Base-by-base conservation (phyloP, 148 eudicot species). In the Vaccinium myrtillus region DNA sequence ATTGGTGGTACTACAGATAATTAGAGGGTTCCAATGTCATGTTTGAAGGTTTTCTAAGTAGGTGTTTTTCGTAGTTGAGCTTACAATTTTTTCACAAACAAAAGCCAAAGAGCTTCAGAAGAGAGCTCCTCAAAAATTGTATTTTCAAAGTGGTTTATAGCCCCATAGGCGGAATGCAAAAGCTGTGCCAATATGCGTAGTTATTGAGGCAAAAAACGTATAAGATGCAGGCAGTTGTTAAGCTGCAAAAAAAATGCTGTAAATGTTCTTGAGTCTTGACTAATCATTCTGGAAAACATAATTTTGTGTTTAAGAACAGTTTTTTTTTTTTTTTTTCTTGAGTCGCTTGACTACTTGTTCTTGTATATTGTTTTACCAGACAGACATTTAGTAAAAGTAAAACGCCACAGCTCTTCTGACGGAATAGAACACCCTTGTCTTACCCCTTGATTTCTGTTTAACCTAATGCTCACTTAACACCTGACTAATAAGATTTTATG, bases 11-110 rank as follows among this genome's bases (percentile, higher is more conserved):
- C 76, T 48, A 21, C 69, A n/a, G 43, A 78, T 23, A 54, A 51
- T 79, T 30, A 13, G 63, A 56, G 36, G 43, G 67, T 79, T 27
- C 27, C 55, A 30, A 4, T 21, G 67, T 59, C 43, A 43, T 25
- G 63, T 55, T 55, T 53, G 65, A 78, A n/a, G 21, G 36, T 78
- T 78, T 79, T 69, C 43, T 69, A 27, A 30, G 74, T 69, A 69
- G 74, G 74, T 5, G 32, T 69, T 27, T 69, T 39, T 69, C 30
- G 6, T 69, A 27, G 74, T 2, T 69, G 43, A 69, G 10, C 13
- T 23, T 23, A 65, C 32, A 23, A 14, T 27, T 39, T 69, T 69
- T 69, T 27, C 74, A 69, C 3, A 16, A 69, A 39, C 74, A 69
- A 69, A 69, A 69, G 10, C 74, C 39, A 27, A 69, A 69, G 74